These are phyloP conservation scores for Neofusicoccum laricinum DNA, from an alignment of 2,329 filamentous ascomycete genomes.

Conservation along the genomic window DNA sequence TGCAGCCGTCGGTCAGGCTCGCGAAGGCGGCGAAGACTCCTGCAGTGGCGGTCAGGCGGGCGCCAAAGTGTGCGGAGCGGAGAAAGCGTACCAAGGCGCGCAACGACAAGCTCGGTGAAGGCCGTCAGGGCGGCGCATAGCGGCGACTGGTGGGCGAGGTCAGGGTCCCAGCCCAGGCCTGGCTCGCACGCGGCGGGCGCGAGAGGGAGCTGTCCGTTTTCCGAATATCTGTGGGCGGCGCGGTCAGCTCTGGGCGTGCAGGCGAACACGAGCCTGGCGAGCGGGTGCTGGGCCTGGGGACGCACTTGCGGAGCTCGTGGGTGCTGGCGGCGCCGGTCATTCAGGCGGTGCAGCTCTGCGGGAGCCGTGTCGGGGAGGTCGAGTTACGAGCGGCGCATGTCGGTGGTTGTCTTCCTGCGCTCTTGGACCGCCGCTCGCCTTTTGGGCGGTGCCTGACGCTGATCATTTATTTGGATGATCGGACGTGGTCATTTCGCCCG, in stretches of 20 bases:
- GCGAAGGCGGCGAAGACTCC: conserved; percentile 14
- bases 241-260: conserved; percentile 1
- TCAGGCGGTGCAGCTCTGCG: conserved; percentile 16
- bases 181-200: conserved; percentile 3
- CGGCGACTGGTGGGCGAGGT: neutral
- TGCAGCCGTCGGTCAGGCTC: conserved; percentile 13
- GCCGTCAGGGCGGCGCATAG: conserved; percentile 14
- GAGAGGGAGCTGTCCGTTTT: conserved; percentile 14
- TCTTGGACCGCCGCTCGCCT: neutral
- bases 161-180: neutral
- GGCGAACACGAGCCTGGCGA: neutral
- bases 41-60: conserved; percentile 15
- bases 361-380: conserved; percentile 12
- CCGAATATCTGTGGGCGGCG: conserved; percentile 13
- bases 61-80: conserved; percentile 1
- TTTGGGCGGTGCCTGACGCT: conserved; percentile 15
- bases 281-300: neutral
- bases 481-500: conserved; percentile 2
- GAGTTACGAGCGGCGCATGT: conserved; percentile 10
- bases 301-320: conserved; percentile 17
- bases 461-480: conserved; percentile 11
- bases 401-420: conserved; percentile 12
- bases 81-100: conserved; percentile 12
- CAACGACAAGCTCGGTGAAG: conserved; percentile 13
- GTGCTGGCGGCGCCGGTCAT: conserved; percentile 12